Conservation (phyloP, 495 filamentous ascomycete genomes). For the Pyrenula aspistea region DNA sequence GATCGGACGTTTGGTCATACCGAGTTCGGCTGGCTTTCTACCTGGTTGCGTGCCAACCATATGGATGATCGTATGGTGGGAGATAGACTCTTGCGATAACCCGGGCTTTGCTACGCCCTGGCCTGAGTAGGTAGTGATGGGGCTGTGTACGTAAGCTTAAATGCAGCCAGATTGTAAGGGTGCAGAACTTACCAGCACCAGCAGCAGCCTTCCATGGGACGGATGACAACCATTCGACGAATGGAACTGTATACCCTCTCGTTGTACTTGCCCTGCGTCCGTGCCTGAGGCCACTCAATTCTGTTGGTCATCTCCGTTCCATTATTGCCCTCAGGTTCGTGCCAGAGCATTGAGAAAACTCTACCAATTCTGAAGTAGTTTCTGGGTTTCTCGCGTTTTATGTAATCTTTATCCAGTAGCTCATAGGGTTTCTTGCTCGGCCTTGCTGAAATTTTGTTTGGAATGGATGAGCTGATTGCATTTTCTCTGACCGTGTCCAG, state of each 20-base stretch:
- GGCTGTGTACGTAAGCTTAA: constrained; percentile 6
- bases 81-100: constrained; percentile 10
- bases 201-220: constrained; percentile 10
- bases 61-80: constrained; percentile 26
- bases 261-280: constrained; percentile 8
- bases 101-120: constrained; percentile 21
- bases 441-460: neutral
- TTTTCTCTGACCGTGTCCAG: neutral
- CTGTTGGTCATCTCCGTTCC: constrained; percentile 7
- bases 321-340: constrained; percentile 13
- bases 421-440: neutral
- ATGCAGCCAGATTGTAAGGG: neutral
- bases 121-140: constrained; percentile 24
- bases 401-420: constrained; percentile 6
- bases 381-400: constrained; percentile 4
- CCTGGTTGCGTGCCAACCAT: constrained; percentile 11
- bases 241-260: constrained; percentile 16
- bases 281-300: neutral
- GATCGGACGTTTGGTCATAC: constrained; percentile 20
- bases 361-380: constrained; percentile 14
- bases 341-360: constrained; percentile 22
- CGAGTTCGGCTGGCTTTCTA: constrained; percentile 7
- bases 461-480: neutral
- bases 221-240: constrained; percentile 23
- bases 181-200: constrained; percentile 20